Base-by-base conservation (phyloP, 768 basidiomycete species). In the Boletellus ananiceps region DNA sequence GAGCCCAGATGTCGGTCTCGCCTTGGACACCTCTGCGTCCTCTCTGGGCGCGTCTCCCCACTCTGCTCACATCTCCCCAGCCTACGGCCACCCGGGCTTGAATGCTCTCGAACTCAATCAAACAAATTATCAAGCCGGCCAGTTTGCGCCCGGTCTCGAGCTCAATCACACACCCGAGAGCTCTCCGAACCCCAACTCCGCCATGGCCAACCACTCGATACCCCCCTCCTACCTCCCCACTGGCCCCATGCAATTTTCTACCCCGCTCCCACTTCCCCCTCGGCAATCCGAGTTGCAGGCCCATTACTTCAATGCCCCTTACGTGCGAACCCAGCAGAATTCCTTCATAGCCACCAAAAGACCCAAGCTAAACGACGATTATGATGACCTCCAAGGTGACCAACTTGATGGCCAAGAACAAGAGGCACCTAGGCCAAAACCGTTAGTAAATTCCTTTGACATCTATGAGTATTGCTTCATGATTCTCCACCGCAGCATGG, bases 401-500 rank as follows among this genome's bases (percentile, higher is more conserved):
- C 51, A 43, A 16, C 38, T 5, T 1, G 66, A 69, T n/a, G 8
- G 27, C 32, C 64, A 57, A 7, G 66, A 66, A 31, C 53, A 50
- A 12, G 61, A 55, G 41, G 37, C 50, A 14, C 8, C 49, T 18
- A 61, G 33, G 36, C 61, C 64, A 13, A 68, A 52, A 44, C 52
- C 41, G 66, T 67, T 23, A 40, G 68, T 55, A 8, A 8, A 35
- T 15, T 16, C 12, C 8, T 6, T 45, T 39, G 1, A n/a, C 19
- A 8, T 25, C 39, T 7, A 8, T 25, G n/a, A 4, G 27, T 35
- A 31, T 27, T 36, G 39, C 15, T 43, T 55, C 9, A 51, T 34
- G 21, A 32, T 51, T 45, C 56, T 13, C 45, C 15, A 32, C 15
- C 29, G 32, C 21, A 79, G 74, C 21, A 56, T 66, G 38, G 84